A percentile compares a stretch with the other conserved stretches of the same genome.
Evolutionary conservation across 108 stramenopile genomes (phyloP).

Genomic region (Conticribra weissflogii): DNA sequence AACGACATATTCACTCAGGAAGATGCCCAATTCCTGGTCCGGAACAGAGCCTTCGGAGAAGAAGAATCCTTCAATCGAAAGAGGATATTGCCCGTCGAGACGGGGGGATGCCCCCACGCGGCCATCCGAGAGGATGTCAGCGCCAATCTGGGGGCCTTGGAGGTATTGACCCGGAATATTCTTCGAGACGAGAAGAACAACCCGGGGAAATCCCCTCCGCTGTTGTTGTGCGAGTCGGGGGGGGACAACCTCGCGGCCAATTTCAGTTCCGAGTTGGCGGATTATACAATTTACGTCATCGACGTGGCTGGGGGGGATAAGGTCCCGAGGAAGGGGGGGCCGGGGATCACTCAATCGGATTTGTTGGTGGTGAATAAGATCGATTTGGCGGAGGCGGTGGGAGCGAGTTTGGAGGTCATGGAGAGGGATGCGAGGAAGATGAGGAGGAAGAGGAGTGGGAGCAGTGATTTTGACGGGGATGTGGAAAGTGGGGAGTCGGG

Average conservation of each 20-base stretch:
- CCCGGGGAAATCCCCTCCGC: conserved; percentile 35
- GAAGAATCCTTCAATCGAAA: conserved; percentile 1
- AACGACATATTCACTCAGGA: conserved; percentile 99
- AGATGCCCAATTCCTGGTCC: conserved; percentile 94
- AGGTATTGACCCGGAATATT: conserved; percentile 83
- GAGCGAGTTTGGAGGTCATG: conserved; percentile 95
- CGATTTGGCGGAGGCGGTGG: conserved; percentile 97
- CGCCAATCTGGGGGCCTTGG: conserved; percentile 93
- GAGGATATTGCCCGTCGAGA: conserved; percentile 94
- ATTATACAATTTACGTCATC: conserved; percentile 98
- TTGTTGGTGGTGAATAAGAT: conserved; percentile 97
- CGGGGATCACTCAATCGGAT: conserved; percentile 96
- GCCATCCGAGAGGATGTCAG: conserved; percentile 96
- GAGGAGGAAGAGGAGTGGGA: conserved; percentile 57
- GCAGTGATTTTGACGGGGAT: conserved; percentile 11
- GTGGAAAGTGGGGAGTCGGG: conserved; percentile 51
- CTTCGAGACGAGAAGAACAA: conserved; percentile 14
- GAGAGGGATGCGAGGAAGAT: conserved; percentile 86
- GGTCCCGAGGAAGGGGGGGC: conserved; percentile 98
- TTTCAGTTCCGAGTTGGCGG: conserved; percentile 94
- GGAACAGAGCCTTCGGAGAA: conserved; percentile 76
- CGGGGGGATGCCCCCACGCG: conserved; percentile 99
- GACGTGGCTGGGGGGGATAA: conserved; percentile 99
- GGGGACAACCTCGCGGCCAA: conserved; percentile 99
- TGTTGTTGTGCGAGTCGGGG: conserved; percentile 93